A percentile compares a stretch with the other conserved stretches of the same genome.
phyloP scores from a whole-genome alignment of 2,329 filamentous ascomycete genomes.

The Fusarium torulosum region DNA sequence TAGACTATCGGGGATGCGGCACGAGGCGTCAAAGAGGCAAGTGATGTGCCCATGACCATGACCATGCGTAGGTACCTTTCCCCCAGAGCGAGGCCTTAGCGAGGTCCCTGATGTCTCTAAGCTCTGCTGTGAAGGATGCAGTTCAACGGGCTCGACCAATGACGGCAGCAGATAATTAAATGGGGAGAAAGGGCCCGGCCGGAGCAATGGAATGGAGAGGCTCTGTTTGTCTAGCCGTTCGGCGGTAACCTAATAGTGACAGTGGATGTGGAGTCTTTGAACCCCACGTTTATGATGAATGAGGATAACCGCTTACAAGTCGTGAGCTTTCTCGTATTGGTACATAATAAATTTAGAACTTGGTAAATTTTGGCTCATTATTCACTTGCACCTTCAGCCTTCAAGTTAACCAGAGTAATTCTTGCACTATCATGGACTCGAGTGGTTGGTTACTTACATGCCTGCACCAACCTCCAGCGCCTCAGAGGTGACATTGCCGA shows the following conservation, averaged over 20 bases:
- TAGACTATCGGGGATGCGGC: conserved; percentile 39
- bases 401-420: no score
- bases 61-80: conserved; percentile 13
- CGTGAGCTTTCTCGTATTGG: neutral
- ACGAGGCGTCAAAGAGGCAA: conserved; percentile 38
- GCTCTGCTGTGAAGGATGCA: conserved; percentile 1
- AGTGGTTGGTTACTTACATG: neutral
- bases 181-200: conserved; percentile 27
- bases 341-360: neutral
- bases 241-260: neutral
- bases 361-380: neutral
- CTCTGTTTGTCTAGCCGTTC: conserved; percentile 16
- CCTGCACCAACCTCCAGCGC: neutral
- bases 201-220: conserved; percentile 44
- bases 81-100: conserved; percentile 15
- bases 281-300: conserved; percentile 20
- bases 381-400: neutral
- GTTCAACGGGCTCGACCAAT: conserved; percentile 23
- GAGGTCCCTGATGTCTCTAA: conserved; percentile 17
- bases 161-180: conserved; percentile 9
- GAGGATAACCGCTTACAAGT: neutral
- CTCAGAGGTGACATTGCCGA: conserved; percentile 12
- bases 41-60: conserved; percentile 36
- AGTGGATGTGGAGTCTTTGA: conserved; percentile 18
- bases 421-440: neutral